Evolutionary conservation across 1,139 yeast genomes (phyloP), one percentile per base, ranked within the genome.

Genomic region (Chernovozyma sophiae-reginae): DNA sequence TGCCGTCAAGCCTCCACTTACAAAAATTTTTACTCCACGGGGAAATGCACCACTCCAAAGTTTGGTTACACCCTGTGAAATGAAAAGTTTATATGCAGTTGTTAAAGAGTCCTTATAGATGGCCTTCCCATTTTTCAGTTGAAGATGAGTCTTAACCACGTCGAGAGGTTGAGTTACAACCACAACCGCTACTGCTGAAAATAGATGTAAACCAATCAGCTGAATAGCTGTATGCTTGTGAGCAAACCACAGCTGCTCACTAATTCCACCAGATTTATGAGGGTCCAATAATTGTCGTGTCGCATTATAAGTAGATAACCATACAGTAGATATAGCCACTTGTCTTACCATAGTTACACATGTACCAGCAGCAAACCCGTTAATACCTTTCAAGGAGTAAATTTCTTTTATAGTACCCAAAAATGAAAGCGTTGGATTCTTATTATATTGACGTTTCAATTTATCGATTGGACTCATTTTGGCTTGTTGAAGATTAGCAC

Each of bases 161-260:
- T 92, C 98, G 16, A 92, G 65, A 0, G 98, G 98, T 60, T 90
- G 97, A 0, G 97, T 90, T 0, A 79, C 68, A 0, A 77, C 75
- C 4, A 87, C 86, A 19, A 87, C 95, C 0, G 79, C 86, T 34
- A 65, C 60, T 25, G 79, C 82, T 29, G 79, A 76, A 1, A 76
- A 59, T 7, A 77, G 52, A 35, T 86, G 86, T 40, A 71, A 52
- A 1, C 72, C 82, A 42, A 70, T 59, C 72, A 72, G 61, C 53
- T 71, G 65, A 18, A 60, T 30, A 34, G 60, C 47, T 2, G 72
- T 63, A 35, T 59, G 67, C 33, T 68, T 64, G 42, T 67, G 69
- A n/a, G 71, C 72, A 46, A 77, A 74, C 62, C 81, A 75, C 23
- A 63, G 58, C 20, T 55, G 59, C 32, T 69, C 63, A 28, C 65